These are phyloP conservation scores for Phytophthora citricola DNA, from an alignment of 352 stramenopile genomes.

Conservation along the genomic window DNA sequence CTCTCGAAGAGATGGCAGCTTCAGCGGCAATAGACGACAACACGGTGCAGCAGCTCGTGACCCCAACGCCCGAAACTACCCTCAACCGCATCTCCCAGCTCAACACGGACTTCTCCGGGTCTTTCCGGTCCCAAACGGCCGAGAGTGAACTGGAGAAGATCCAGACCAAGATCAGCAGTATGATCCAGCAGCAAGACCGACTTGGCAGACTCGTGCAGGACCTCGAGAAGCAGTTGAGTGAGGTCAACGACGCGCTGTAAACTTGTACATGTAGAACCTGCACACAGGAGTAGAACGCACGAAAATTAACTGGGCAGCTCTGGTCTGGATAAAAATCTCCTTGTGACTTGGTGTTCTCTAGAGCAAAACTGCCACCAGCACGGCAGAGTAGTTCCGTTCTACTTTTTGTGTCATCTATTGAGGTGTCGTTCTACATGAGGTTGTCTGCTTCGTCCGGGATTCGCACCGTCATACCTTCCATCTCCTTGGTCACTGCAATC, in stretches of 20 bases:
- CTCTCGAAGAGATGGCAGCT: slow-evolving; percentile 65
- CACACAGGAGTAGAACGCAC: not conserved
- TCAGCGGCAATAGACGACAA: slow-evolving; percentile 62
- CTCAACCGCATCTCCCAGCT: slow-evolving; percentile 86
- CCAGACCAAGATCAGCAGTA: slow-evolving; percentile 57
- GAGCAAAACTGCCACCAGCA: not conserved
- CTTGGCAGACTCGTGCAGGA: slow-evolving; percentile 51
- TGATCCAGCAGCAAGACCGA: slow-evolving; percentile 67
- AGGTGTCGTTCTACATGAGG: slow-evolving; percentile 70
- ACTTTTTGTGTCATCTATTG: slow-evolving; percentile 19
- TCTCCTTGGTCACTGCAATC: slow-evolving; percentile 88
- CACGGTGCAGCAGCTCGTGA: slow-evolving; percentile 53
- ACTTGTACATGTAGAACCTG: not conserved
- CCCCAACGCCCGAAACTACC: slow-evolving; percentile 53
- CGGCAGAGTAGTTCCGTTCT: not conserved
- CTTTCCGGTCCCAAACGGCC: slow-evolving; percentile 70
- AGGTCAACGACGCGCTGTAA: slow-evolving; percentile 17
- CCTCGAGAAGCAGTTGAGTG: slow-evolving; percentile 44
- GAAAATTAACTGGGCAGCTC: too few species aligned
- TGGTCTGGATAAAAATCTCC: not conserved
- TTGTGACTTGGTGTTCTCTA: slow-evolving; percentile 9
- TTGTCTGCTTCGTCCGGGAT: slow-evolving; percentile 91
- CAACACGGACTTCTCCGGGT: slow-evolving; percentile 84
- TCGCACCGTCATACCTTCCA: slow-evolving; percentile 88
- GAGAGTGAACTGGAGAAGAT: slow-evolving; percentile 85